phyloP scores from a whole-genome alignment of 2,329 filamentous ascomycete genomes.

The Stachybotrys elegans region DNA sequence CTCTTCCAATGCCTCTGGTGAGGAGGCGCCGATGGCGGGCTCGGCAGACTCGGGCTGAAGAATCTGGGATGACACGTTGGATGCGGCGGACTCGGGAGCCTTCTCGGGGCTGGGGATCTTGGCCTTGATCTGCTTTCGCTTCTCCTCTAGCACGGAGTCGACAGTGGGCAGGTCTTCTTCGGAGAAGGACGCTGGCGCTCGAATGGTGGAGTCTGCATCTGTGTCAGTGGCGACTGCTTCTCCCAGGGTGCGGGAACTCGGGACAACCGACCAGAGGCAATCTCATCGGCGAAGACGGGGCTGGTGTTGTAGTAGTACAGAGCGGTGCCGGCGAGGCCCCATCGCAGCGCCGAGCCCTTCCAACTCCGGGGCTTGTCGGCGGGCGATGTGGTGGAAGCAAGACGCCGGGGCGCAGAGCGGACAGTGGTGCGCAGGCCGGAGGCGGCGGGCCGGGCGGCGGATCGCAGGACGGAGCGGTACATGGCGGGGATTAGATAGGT shows the following conservation, averaged over 20 bases:
- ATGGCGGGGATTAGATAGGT: conserved; percentile 26
- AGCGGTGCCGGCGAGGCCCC: conserved; percentile 69
- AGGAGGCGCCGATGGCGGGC: conserved; percentile 17
- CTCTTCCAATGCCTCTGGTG: conserved; percentile 60
- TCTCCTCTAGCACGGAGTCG: conserved; percentile 62
- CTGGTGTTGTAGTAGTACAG: conserved; percentile 96
- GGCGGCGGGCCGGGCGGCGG: conserved; percentile 39
- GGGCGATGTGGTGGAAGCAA: conserved; percentile 47
- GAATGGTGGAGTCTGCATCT: too few species aligned
- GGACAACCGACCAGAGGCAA: conserved; percentile 55
- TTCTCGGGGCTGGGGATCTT: conserved; percentile 21
- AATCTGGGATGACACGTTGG: conserved; percentile 11
- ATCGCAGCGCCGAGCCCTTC: conserved; percentile 70
- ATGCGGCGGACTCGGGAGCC: conserved; percentile 10
- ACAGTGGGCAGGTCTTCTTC: conserved; percentile 58
- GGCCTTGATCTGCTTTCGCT: conserved; percentile 42
- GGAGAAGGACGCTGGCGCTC: conserved; percentile 47
- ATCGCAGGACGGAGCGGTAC: conserved; percentile 48
- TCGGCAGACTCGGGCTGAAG: conserved; percentile 16
- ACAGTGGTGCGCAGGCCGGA: conserved; percentile 35
- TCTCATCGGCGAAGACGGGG: conserved; percentile 77
- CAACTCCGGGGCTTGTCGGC: conserved; percentile 69
- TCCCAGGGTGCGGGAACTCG: too few species aligned
- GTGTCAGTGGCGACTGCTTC: too few species aligned
- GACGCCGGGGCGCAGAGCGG: conserved; percentile 39